phyloP scores from a whole-genome alignment of 2,329 filamentous ascomycete genomes.

The Colletotrichum sp. region DNA sequence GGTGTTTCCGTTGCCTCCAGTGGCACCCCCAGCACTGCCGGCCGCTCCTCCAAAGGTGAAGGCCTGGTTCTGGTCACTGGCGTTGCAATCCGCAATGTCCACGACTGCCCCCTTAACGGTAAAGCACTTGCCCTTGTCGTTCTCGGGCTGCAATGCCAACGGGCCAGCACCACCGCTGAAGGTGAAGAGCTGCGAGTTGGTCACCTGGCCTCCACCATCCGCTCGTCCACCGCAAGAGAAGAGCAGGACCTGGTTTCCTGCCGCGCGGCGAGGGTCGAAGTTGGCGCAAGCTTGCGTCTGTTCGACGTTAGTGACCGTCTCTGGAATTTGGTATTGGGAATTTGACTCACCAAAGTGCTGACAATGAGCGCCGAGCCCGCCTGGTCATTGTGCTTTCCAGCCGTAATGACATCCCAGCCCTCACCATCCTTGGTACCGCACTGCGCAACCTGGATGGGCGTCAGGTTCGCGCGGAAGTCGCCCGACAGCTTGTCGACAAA shows the following conservation, averaged over 20 bases:
- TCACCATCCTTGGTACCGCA: conserved; percentile 47
- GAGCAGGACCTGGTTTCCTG: conserved; percentile 57
- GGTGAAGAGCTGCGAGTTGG: conserved; percentile 56
- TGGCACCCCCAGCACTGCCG: not conserved
- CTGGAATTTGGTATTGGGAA: too few species aligned
- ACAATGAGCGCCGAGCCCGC: conserved; percentile 54
- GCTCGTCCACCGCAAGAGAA: conserved; percentile 65
- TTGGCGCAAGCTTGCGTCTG: conserved; percentile 62
- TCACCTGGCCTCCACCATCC: conserved; percentile 55
- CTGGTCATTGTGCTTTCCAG: conserved; percentile 55
- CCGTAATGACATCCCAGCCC: conserved; percentile 53
- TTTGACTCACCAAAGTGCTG: conserved; percentile 49
- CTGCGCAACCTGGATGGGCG: conserved; percentile 48
- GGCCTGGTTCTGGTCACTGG: conserved; percentile 42
- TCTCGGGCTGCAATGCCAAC: conserved; percentile 48
- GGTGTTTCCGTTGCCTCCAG: conserved; percentile 7
- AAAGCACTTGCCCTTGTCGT: conserved; percentile 51
- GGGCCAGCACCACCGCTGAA: conserved; percentile 47
- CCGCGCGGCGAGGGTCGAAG: conserved; percentile 56
- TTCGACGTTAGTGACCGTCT: conserved; percentile 21
- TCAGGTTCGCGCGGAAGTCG: conserved; percentile 53
- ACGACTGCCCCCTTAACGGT: conserved; percentile 46
- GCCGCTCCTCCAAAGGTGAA: conserved; percentile 37
- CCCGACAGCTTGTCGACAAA: conserved; percentile 52
- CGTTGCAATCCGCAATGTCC: conserved; percentile 47